Evolutionary conservation across 352 stramenopile species (phyloP).

Genomic region (Phytophthora melonis): DNA sequence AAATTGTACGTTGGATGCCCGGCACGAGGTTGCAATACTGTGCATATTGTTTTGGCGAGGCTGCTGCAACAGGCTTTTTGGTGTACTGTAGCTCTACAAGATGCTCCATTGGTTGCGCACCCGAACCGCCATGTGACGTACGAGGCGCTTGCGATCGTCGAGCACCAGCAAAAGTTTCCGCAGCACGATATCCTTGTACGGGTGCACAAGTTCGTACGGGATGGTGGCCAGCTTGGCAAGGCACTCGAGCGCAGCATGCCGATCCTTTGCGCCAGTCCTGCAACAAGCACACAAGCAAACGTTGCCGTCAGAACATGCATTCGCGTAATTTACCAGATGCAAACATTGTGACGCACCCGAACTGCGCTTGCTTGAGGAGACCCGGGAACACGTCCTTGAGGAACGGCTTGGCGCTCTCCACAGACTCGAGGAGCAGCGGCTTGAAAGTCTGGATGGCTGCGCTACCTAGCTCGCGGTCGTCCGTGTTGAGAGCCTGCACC

Average conservation of each 20-base stretch:
- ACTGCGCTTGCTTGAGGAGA: constrained; percentile 84
- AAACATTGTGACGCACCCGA: constrained; percentile 55
- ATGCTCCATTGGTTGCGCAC: constrained; percentile 93
- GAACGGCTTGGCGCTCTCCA: constrained; percentile 85
- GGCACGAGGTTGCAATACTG: constrained; percentile 18
- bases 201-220: constrained; percentile 89
- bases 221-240: constrained; percentile 81
- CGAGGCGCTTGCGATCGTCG: constrained; percentile 89
- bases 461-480: constrained; percentile 74
- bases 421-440: constrained; percentile 74
- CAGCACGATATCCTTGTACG: constrained; percentile 88
- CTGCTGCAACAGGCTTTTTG: constrained; percentile 14
- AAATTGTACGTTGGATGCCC: constrained; percentile 16
- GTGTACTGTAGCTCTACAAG: constrained; percentile 57
- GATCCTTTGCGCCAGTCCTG: constrained; percentile 70
- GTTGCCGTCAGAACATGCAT: not conserved
- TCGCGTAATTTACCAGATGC: not conserved
- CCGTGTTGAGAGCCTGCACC: constrained; percentile 83
- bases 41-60: constrained; percentile 18
- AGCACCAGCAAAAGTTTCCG: constrained; percentile 78
- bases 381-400: constrained; percentile 87
- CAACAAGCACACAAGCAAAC: not conserved
- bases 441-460: constrained; percentile 86
- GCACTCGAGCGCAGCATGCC: constrained; percentile 80
- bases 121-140: constrained; percentile 88